Conservation (phyloP, 495 filamentous ascomycete species). For the Elaphomyces granulatus region DNA sequence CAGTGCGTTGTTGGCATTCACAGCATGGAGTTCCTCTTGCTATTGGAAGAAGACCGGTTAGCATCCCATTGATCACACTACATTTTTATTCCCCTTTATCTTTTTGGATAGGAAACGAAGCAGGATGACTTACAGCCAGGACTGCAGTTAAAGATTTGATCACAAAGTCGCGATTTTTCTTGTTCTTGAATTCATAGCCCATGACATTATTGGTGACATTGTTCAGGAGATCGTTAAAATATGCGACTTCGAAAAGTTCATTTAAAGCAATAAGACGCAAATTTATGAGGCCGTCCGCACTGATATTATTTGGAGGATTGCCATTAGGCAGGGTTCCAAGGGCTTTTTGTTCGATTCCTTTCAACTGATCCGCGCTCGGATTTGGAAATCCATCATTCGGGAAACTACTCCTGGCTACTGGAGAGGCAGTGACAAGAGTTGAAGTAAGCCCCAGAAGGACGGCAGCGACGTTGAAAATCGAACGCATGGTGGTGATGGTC, state of each 20-base stretch:
- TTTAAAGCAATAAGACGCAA: slow-evolving; percentile 51
- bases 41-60: too few relatives aligned
- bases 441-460: neutral
- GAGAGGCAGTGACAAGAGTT: neutral
- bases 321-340: slow-evolving; percentile 46
- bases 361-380: slow-evolving; percentile 31
- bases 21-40: slow-evolving; percentile 56
- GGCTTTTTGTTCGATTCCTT: slow-evolving; percentile 36
- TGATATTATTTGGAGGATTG: slow-evolving; percentile 35
- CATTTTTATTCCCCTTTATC: too few relatives aligned
- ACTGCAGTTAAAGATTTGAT: too few relatives aligned
- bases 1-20: slow-evolving; percentile 42
- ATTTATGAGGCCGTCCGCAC: slow-evolving; percentile 32
- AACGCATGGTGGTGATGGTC: neutral
- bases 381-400: slow-evolving; percentile 43
- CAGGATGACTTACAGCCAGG: slow-evolving; percentile 38
- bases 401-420: neutral
- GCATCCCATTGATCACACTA: too few relatives aligned
- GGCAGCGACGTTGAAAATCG: neutral
- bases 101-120: too few relatives aligned
- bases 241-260: slow-evolving; percentile 52
- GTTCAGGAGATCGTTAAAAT: slow-evolving; percentile 44
- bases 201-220: slow-evolving; percentile 46
- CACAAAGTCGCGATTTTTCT: too few relatives aligned
- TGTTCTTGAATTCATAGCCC: slow-evolving; percentile 34